A percentile compares a stretch with the other conserved stretches of the same genome.
Evolutionary conservation across 2,329 filamentous ascomycete genomes (phyloP).

Genomic region (Epichloe festucae): DNA sequence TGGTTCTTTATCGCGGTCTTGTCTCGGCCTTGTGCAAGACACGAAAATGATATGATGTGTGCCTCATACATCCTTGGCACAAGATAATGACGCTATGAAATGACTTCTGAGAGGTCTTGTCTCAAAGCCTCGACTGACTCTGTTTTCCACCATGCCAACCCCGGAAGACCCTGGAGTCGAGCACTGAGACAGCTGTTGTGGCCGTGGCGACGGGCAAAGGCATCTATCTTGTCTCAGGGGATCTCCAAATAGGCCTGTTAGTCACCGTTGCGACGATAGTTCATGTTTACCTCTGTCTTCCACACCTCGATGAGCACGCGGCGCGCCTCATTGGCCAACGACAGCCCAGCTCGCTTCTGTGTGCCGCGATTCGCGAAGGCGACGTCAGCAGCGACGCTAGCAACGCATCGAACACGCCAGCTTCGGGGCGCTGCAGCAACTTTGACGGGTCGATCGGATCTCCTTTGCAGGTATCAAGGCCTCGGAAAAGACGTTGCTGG

Average conservation of each 20-base stretch:
- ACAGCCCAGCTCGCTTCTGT: background rate
- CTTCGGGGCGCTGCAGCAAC: background rate
- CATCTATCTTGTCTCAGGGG: background rate
- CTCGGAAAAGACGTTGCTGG: too few species aligned
- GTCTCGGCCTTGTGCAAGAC: background rate
- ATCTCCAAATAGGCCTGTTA: background rate
- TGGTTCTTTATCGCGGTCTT: too few species aligned
- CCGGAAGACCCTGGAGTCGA: background rate
- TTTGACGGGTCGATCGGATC: background rate
- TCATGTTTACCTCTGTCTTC: background rate
- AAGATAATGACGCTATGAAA: background rate
- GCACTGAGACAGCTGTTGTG: background rate
- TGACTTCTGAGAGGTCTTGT: background rate
- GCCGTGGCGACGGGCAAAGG: conserved; percentile 1
- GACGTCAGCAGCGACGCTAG: background rate
- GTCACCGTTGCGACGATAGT: background rate
- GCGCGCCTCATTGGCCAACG: background rate
- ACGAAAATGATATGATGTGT: background rate
- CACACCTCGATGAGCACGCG: background rate
- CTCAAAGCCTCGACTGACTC: background rate
- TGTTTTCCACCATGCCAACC: background rate
- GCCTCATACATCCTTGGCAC: background rate
- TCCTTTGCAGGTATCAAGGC: background rate
- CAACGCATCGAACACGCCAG: conserved; percentile 1
- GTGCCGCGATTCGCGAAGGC: background rate